Evolutionary conservation across 2,329 filamentous ascomycete genomes (phyloP).

Genomic region (Biscogniauxia sp.): DNA sequence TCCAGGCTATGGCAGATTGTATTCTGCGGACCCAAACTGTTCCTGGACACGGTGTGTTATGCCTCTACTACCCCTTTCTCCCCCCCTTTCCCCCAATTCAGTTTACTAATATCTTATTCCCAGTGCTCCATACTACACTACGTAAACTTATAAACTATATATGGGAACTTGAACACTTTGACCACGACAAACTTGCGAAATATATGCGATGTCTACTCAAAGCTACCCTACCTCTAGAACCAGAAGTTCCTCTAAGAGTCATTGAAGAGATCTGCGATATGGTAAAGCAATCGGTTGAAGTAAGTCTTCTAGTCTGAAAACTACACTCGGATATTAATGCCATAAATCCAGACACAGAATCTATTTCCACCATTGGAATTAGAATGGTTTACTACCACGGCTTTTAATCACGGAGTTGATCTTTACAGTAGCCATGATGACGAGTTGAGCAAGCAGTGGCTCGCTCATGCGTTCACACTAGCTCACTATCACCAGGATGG

Average conservation of each 20-base stretch:
- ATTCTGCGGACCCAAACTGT: conserved; percentile 52
- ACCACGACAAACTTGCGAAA: conserved; percentile 62
- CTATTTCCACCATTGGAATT: conserved; percentile 66
- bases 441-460: conserved; percentile 58
- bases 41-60: conserved; percentile 46
- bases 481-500: conserved; percentile 58
- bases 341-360: conserved; percentile 35
- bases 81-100: background rate
- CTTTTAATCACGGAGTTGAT: conserved; percentile 71
- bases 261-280: conserved; percentile 61
- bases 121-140: conserved; percentile 53
- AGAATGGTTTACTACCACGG: conserved; percentile 70
- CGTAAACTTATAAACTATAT: conserved; percentile 70
- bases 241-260: conserved; percentile 55
- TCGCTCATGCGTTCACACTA: conserved; percentile 59
- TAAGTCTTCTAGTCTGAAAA: conserved; percentile 28
- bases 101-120: conserved; percentile 7
- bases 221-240: conserved; percentile 57
- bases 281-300: conserved; percentile 48
- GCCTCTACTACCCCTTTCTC: conserved; percentile 4
- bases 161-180: conserved; percentile 54
- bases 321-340: background rate
- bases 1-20: conserved; percentile 65
- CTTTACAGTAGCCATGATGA: conserved; percentile 57
- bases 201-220: conserved; percentile 80